Percentiles rank a stretch among this genome's conserved stretches.
These are phyloP conservation scores for Solanum hybrid DNA, from an alignment of 305 asterid genomes.

Conservation along the genomic window DNA sequence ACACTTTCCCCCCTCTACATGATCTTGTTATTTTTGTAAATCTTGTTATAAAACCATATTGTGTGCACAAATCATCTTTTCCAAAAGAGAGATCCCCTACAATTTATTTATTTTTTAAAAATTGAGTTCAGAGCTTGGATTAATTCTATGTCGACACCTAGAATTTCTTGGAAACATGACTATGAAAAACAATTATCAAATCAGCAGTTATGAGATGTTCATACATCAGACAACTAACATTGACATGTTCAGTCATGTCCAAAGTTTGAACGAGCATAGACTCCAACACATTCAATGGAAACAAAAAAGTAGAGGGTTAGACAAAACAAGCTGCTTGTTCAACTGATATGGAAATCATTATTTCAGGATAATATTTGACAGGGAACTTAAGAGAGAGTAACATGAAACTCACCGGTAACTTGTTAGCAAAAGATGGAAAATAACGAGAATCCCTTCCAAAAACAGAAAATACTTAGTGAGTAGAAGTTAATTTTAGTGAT, in stretches of 20 bases:
- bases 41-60: background rate
- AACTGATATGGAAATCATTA: background rate
- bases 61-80: background rate
- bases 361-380: background rate
- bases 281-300: background rate
- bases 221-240: background rate
- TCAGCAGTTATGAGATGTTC: background rate
- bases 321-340: background rate
- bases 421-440: background rate
- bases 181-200: background rate
- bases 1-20: background rate
- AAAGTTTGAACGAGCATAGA: background rate
- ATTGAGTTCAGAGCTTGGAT: background rate
- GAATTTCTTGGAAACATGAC: background rate
- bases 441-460: background rate
- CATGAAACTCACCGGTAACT: background rate
- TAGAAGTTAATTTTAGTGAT: background rate
- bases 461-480: background rate
- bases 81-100: background rate
- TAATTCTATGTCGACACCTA: background rate
- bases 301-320: background rate
- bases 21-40: background rate
- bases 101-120: background rate
- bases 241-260: background rate
- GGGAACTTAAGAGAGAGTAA: background rate